phyloP scores from a whole-genome alignment of 1,139 yeast genomes.

The Taphrina pruni region DNA sequence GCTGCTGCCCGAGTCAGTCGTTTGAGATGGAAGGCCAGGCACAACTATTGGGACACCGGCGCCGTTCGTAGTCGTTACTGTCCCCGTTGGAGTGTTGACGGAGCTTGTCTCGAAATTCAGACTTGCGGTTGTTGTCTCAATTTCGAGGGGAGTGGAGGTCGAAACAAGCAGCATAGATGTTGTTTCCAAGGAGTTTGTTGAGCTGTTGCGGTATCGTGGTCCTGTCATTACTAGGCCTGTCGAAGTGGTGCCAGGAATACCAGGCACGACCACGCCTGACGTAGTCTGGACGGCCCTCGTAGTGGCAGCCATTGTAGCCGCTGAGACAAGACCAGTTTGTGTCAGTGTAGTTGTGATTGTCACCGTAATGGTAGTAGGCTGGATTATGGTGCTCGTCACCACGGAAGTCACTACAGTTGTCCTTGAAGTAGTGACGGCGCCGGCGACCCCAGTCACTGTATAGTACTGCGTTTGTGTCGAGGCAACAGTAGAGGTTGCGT shows the following conservation, averaged over 20 bases:
- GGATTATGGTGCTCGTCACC: not conserved
- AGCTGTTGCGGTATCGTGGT: conserved; percentile 1
- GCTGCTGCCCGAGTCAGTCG: not conserved
- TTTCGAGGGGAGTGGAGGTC: not conserved
- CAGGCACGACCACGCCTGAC: too few species aligned
- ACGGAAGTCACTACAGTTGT: not conserved
- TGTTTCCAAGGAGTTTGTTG: not conserved
- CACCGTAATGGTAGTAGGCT: not conserved
- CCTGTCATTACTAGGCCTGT: not conserved
- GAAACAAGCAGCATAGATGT: not conserved
- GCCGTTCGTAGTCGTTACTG: not conserved
- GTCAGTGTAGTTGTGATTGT: not conserved
- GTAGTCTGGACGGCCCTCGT: not conserved
- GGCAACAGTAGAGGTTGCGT: not conserved
- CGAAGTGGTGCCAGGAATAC: not conserved
- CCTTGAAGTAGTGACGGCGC: conserved; percentile 1
- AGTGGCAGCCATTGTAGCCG: not conserved
- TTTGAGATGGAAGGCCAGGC: not conserved
- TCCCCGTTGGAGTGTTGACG: not conserved
- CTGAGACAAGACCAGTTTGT: not conserved
- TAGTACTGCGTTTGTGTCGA: conserved; percentile 10
- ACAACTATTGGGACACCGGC: not conserved
- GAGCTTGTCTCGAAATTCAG: not conserved
- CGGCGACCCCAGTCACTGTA: conserved; percentile 2
- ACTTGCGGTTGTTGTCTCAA: not conserved